phyloP scores from a whole-genome alignment of 1,139 yeast species.

The Scheffersomyces titani region DNA sequence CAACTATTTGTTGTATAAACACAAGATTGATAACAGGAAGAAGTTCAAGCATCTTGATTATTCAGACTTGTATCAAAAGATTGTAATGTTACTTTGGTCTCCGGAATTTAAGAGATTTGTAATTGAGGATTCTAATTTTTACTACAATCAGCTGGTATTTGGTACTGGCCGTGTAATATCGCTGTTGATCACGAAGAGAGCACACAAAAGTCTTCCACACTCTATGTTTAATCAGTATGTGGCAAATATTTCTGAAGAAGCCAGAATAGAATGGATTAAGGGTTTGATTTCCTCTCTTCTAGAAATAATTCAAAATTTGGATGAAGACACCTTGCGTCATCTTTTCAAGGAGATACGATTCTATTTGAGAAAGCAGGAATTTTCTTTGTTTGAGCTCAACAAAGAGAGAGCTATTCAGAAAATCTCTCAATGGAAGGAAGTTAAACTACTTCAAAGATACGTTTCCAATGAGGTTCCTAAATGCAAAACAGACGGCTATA shows the following conservation, averaged over 20 bases:
- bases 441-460: neutral
- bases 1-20: slow-evolving; percentile 3
- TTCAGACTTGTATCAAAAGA: neutral
- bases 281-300: neutral
- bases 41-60: neutral
- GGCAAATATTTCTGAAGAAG: neutral
- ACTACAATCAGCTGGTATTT: neutral
- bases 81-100: neutral
- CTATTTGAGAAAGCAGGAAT: slow-evolving; percentile 6
- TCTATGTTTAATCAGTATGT: neutral
- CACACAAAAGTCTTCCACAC: slow-evolving; percentile 1
- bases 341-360: slow-evolving; percentile 4
- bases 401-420: slow-evolving; percentile 1
- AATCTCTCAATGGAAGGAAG: neutral
- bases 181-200: neutral
- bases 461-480: neutral
- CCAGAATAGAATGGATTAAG: neutral
- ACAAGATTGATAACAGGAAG: slow-evolving; percentile 1
- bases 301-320: neutral
- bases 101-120: neutral
- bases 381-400: slow-evolving; percentile 6
- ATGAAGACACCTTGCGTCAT: neutral
- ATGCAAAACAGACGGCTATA: neutral
- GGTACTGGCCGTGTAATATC: neutral
- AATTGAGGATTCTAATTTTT: neutral